Percentiles rank a stretch among this genome's conserved stretches.
These are phyloP conservation scores for Elongisporangium prolatum DNA, from an alignment of 352 stramenopile species.

Conservation along the genomic window DNA sequence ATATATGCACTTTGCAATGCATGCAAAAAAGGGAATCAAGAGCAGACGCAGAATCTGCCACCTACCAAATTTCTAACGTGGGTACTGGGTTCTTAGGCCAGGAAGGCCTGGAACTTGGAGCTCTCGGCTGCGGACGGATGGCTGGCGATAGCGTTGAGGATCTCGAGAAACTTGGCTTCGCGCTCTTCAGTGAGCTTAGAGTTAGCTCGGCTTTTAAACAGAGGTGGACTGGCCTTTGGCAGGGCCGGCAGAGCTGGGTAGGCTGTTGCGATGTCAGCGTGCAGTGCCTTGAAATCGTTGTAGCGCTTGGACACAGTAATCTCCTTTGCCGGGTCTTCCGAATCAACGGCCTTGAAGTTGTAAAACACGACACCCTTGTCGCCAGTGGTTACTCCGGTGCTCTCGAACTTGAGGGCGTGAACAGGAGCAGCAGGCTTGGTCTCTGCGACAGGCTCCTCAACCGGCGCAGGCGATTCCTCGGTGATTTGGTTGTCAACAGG, in stretches of 20 bases:
- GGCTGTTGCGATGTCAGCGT: constrained; percentile 40
- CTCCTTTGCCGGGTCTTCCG: constrained; percentile 33
- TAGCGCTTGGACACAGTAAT: constrained; percentile 60
- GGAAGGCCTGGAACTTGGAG: constrained; percentile 38
- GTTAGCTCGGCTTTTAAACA: constrained; percentile 41
- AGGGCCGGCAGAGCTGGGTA: constrained; percentile 57
- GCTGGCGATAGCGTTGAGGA: constrained; percentile 55
- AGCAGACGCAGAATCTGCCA: neutral
- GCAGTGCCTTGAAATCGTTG: constrained; percentile 72
- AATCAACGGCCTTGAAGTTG: constrained; percentile 46
- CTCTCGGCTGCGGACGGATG: constrained; percentile 50
- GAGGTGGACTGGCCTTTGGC: constrained; percentile 32
- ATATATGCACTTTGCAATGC: neutral
- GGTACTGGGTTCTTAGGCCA: constrained; percentile 21
- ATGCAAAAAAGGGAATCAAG: neutral
- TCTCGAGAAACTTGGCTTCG: constrained; percentile 50
- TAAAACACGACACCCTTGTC: constrained; percentile 59
- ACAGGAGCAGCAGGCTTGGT: constrained; percentile 1
- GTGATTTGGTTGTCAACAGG: constrained; percentile 6
- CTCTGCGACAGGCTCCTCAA: constrained; percentile 11
- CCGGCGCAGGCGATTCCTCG: constrained; percentile 14
- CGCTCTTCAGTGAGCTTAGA: constrained; percentile 51
- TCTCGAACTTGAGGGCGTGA: constrained; percentile 29
- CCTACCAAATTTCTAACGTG: neutral
- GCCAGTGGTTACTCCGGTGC: constrained; percentile 32